Evolutionary conservation across 2,329 filamentous ascomycete species (phyloP).

Genomic region (Scedosporium boydii): DNA sequence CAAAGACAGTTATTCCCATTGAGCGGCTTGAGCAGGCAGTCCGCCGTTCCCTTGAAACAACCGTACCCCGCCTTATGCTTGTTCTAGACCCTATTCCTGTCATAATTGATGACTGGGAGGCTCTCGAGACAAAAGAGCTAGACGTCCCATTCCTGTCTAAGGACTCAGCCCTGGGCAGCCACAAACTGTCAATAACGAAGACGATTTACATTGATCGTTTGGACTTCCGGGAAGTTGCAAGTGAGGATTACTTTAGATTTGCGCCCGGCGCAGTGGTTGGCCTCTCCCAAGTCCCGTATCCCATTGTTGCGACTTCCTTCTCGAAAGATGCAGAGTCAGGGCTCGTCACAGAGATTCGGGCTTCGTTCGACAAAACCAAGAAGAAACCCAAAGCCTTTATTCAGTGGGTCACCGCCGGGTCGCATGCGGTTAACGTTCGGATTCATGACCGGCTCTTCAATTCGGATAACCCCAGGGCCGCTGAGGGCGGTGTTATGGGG

Average conservation of each 20-base stretch:
- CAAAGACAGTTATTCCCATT: constrained; percentile 69
- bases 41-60: constrained; percentile 76
- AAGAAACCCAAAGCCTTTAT: constrained; percentile 68
- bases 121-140: constrained; percentile 51
- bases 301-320: constrained; percentile 62
- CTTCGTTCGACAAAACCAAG: constrained; percentile 55
- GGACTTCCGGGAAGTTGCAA: constrained; percentile 69
- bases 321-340: constrained; percentile 56
- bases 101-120: constrained; percentile 67
- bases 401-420: constrained; percentile 73
- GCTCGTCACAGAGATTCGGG: constrained; percentile 56
- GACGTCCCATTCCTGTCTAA: constrained; percentile 77
- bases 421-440: constrained; percentile 62
- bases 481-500: constrained; percentile 72
- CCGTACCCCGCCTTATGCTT: constrained; percentile 82
- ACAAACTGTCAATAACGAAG: constrained; percentile 56
- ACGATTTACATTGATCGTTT: constrained; percentile 77
- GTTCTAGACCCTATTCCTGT: constrained; percentile 79
- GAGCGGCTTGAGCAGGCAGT: constrained; percentile 77
- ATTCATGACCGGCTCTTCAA: constrained; percentile 80
- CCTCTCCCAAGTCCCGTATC: constrained; percentile 60
- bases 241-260: constrained; percentile 70
- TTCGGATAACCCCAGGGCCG: constrained; percentile 68
- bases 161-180: constrained; percentile 56
- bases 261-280: constrained; percentile 71